Conservation (phyloP, 208 protist species). For the Acanthamoeba healyi region DNA sequence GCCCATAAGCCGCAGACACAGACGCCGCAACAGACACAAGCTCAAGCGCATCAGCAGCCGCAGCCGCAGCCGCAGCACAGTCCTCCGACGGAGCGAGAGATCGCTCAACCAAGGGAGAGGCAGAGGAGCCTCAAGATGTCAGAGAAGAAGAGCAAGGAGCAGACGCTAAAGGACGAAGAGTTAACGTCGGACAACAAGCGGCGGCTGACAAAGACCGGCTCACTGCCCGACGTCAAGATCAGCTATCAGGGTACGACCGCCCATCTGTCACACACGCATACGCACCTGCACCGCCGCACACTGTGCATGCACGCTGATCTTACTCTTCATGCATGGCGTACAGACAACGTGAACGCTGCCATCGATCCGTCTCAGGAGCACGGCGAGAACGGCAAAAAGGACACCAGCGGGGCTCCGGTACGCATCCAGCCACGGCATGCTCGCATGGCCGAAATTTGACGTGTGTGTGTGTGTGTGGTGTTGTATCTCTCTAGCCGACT, state of each 20-base stretch:
- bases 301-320: too few relatives aligned
- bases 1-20: background rate
- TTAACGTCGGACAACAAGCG: background rate
- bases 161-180: background rate
- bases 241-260: background rate
- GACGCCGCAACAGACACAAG: too few relatives aligned
- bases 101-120: too few relatives aligned
- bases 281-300: background rate
- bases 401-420: too few relatives aligned
- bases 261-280: background rate
- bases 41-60: too few relatives aligned
- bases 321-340: too few relatives aligned
- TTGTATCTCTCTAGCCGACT: background rate
- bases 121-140: background rate
- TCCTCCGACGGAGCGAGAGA: too few relatives aligned
- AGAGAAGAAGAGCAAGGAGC: background rate
- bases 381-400: background rate
- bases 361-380: background rate
- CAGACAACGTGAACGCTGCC: background rate
- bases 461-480: background rate
- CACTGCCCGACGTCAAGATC: conserved; percentile 21
- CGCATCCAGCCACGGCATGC: too few relatives aligned
- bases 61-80: background rate
- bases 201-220: conserved; percentile 19
- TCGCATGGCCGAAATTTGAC: too few relatives aligned